Evolutionary conservation across 2,329 filamentous ascomycete genomes (phyloP), one percentile per base, ranked within the genome.

Genomic region (Elsinoe batatas): DNA sequence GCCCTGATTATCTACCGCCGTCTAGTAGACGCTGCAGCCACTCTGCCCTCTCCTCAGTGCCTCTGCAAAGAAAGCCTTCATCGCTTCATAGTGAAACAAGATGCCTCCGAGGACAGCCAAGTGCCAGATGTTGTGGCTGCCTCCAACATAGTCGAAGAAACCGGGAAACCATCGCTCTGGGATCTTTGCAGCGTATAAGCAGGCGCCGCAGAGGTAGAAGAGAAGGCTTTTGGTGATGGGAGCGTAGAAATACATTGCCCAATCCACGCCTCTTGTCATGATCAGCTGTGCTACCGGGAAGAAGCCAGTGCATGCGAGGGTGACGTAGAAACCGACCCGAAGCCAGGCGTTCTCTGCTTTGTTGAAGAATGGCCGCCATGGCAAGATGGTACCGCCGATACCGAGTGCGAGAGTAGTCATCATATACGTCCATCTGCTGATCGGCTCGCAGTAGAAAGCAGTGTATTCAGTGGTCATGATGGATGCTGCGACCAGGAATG

Each of bases 381-480:
- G 91, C 36, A 98, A 79, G 60, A 96, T 87, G 60, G 94, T 88
- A 56, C 93, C 93, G 37, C 84, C 87, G 56, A 94, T 73, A 47
- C 93, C 93, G 22, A 98, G 81, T 12, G 84, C 68, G 57, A 87
- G 85, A 2, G 93, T 97, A 50, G 87, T 76, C 40, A 79, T 71
- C 76, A 98, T 93, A 72, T 97, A 98, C 11, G 81, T 76, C 80
- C 86, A 93, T 56, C 91, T 85, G 62, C 87, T 91, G 46, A 87
- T 65, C 2, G 93, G 91, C 65, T 98, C 93, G 74, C 93, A 96
- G 75, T 98, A 98, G 71, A 98, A 98, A 20, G 91, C 93, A 0
- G 93, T 96, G 74, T 97, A 98, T 69, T 98, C 93, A 35, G 90
- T 95, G 1, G 93, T 96, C 80, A 97, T 89, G 73, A 98, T 98